A percentile compares a stretch with the other conserved stretches of the same genome.
Evolutionary conservation across 768 basidiomycete genomes (phyloP).

Genomic region (Sporobolomyces phaffii): DNA sequence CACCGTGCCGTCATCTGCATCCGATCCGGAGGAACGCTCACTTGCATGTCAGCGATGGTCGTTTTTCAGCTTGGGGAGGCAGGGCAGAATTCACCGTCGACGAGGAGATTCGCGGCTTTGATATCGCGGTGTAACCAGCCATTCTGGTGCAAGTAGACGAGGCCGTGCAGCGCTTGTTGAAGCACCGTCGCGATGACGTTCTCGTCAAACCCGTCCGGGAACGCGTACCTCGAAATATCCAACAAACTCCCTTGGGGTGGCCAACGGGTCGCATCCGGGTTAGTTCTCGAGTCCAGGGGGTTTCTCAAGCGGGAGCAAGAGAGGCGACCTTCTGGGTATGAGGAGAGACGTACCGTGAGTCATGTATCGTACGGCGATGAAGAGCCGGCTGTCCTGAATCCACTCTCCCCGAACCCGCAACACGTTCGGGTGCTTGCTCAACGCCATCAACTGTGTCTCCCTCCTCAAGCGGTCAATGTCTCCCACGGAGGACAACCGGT

Average conservation of each 20-base stretch:
- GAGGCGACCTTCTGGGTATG: too few relatives aligned
- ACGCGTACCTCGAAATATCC: constrained; percentile 75
- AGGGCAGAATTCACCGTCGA: constrained; percentile 75
- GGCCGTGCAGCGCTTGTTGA: constrained; percentile 74
- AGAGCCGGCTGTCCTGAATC: constrained; percentile 74
- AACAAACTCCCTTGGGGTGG: constrained; percentile 52
- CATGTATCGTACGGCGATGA: constrained; percentile 56
- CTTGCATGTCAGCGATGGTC: constrained; percentile 41
- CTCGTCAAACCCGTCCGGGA: constrained; percentile 85
- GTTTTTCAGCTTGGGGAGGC: constrained; percentile 52
- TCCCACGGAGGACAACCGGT: constrained; percentile 57
- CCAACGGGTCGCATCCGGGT: background rate
- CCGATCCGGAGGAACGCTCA: too few relatives aligned
- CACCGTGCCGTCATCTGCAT: constrained; percentile 51
- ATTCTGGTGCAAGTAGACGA: constrained; percentile 81
- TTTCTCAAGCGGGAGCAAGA: constrained; percentile 9
- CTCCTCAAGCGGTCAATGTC: constrained; percentile 44
- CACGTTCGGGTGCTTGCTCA: constrained; percentile 88
- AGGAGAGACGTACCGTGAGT: constrained; percentile 16
- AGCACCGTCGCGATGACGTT: constrained; percentile 78
- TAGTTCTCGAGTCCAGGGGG: background rate
- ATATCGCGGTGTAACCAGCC: constrained; percentile 86
- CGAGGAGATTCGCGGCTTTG: constrained; percentile 87
- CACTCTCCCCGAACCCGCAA: constrained; percentile 84
- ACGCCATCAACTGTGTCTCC: constrained; percentile 85